A percentile compares a stretch with the other conserved stretches of the same genome.
Conservation (phyloP, 2,329 filamentous ascomycete genomes). For the Byssoonygena ceratinophila region DNA sequence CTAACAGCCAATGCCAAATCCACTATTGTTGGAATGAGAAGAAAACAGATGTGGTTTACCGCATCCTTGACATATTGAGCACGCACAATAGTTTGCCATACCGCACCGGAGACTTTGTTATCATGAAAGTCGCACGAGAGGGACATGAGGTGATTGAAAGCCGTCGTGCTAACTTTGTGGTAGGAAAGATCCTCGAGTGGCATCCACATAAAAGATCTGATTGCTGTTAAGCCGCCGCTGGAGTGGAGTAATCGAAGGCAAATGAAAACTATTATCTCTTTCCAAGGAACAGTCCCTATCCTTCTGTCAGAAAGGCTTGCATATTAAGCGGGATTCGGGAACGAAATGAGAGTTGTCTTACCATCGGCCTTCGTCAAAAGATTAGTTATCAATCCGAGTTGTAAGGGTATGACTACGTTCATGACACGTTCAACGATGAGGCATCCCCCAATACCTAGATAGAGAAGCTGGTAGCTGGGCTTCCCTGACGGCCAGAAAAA, state of each 20-base stretch:
- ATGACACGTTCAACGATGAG: constrained; percentile 60
- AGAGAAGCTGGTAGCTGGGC: constrained; percentile 55
- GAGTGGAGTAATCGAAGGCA: constrained; percentile 42
- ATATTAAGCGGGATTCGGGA: not conserved
- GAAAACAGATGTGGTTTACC: constrained; percentile 50
- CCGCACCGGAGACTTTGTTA: constrained; percentile 52
- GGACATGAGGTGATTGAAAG: constrained; percentile 58
- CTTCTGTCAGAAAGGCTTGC: not conserved
- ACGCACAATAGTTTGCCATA: constrained; percentile 55
- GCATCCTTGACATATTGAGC: constrained; percentile 51
- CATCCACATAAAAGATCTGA: constrained; percentile 44
- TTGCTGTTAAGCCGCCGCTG: constrained; percentile 41
- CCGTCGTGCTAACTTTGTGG: constrained; percentile 47
- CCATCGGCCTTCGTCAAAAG: constrained; percentile 46
- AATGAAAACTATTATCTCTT: constrained; percentile 44
- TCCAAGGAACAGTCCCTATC: constrained; percentile 41
- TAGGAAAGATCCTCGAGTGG: constrained; percentile 50
- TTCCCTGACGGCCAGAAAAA: constrained; percentile 67
- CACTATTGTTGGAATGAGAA: constrained; percentile 50
- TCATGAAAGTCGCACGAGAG: constrained; percentile 62
- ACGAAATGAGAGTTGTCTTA: constrained; percentile 18
- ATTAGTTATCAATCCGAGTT: constrained; percentile 69
- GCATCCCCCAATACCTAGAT: constrained; percentile 56
- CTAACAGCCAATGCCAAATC: constrained; percentile 52
- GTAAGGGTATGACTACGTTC: constrained; percentile 67